Percentiles rank a stretch among this genome's conserved stretches.
Conservation (phyloP, 306 rosid species). For the Quercus rubra region DNA sequence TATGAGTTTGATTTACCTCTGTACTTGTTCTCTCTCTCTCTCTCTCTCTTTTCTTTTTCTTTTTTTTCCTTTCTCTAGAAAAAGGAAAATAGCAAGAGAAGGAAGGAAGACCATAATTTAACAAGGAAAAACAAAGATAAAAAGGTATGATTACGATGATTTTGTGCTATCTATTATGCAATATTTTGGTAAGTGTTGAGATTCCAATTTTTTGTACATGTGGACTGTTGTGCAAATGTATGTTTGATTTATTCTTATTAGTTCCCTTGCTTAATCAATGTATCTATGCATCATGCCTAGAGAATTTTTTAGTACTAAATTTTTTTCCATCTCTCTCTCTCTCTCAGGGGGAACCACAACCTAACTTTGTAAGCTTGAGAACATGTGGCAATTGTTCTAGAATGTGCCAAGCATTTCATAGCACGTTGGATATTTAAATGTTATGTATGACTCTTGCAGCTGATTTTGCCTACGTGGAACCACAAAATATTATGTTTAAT, state of each 20-base stretch:
- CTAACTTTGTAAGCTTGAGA: too few relatives aligned
- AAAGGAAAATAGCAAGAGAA: slow-evolving; percentile 94
- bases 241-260: not conserved
- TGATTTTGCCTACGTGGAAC: not conserved
- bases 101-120: slow-evolving; percentile 86
- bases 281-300: not conserved
- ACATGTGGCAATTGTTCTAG: too few relatives aligned
- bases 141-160: slow-evolving; percentile 50
- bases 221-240: not conserved
- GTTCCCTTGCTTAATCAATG: not conserved
- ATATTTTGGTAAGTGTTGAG: not conserved
- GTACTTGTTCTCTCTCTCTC: not conserved
- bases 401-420: too few relatives aligned
- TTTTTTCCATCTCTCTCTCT: too few relatives aligned
- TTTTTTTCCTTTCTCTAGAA: slow-evolving; percentile 48
- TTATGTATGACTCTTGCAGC: not conserved
- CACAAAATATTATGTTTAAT: not conserved
- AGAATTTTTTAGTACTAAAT: not conserved
- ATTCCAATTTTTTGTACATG: not conserved
- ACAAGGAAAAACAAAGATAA: slow-evolving; percentile 82
- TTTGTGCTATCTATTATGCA: not conserved
- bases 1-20: not conserved
- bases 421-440: too few relatives aligned
- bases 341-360: too few relatives aligned
- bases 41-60: slow-evolving; percentile 13